Evolutionary conservation across 2,329 filamentous ascomycete species (phyloP).

Genomic region (Microcyclospora pomicola): DNA sequence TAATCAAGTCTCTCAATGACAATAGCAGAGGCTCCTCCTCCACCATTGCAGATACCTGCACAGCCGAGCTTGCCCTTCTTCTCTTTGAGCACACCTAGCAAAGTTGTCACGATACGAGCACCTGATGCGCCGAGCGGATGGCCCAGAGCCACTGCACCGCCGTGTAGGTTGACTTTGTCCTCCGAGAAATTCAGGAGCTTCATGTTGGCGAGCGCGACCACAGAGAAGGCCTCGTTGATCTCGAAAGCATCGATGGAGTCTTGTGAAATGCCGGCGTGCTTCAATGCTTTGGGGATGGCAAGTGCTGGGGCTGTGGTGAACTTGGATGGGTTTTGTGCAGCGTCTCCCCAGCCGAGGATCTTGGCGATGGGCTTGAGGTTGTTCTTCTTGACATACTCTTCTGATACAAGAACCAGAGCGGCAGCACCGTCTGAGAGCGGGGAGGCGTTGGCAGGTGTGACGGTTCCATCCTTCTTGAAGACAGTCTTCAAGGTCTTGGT

Average conservation of each 20-base stretch:
- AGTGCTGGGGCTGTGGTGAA: conserved; percentile 91
- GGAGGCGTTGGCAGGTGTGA: conserved; percentile 92
- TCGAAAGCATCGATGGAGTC: conserved; percentile 83
- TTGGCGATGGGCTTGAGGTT: conserved; percentile 84
- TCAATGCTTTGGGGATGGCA: conserved; percentile 92
- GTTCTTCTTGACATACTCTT: conserved; percentile 85
- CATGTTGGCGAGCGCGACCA: conserved; percentile 90
- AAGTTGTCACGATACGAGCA: conserved; percentile 80
- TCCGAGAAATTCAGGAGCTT: conserved; percentile 69
- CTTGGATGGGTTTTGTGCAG: conserved; percentile 77
- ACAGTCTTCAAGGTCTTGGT: conserved; percentile 47
- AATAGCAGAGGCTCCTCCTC: conserved; percentile 84
- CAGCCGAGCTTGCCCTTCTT: conserved; percentile 89
- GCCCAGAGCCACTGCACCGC: conserved; percentile 87
- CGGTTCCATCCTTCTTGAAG: conserved; percentile 65
- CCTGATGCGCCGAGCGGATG: conserved; percentile 91
- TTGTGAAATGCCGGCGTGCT: conserved; percentile 73
- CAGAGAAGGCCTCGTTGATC: conserved; percentile 98
- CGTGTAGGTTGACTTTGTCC: conserved; percentile 88
- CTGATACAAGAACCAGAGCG: conserved; percentile 83
- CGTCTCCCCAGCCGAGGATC: conserved; percentile 95
- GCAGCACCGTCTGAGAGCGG: conserved; percentile 91
- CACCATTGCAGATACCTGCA: conserved; percentile 95
- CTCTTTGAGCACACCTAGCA: conserved; percentile 76
- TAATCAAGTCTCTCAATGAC: conserved; percentile 54